Evolutionary conservation across 2,329 filamentous ascomycete species (phyloP).

Genomic region (Xylaria sp.): DNA sequence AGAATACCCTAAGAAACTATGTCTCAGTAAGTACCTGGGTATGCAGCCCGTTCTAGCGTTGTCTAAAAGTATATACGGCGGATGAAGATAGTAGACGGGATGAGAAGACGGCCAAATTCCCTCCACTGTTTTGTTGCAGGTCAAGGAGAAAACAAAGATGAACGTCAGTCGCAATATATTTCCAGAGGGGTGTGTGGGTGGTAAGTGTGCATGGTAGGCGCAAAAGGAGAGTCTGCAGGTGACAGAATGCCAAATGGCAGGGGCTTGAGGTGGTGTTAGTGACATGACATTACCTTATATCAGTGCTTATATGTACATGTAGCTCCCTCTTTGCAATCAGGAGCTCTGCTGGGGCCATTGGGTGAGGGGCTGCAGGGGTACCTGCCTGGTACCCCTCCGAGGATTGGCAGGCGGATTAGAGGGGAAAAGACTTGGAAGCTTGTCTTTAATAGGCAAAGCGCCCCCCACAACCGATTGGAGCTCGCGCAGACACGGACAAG

Average conservation of each 20-base stretch:
- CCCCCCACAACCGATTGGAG: conserved; percentile 31
- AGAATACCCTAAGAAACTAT: conserved; percentile 7
- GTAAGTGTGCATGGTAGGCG: conserved; percentile 30
- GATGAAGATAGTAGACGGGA: not conserved
- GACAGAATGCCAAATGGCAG: conserved; percentile 32
- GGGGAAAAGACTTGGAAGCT: conserved; percentile 16
- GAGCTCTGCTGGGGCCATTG: conserved; percentile 20
- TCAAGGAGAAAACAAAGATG: conserved; percentile 35
- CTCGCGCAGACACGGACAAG: conserved; percentile 12
- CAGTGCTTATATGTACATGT: not conserved
- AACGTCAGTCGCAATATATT: conserved; percentile 39
- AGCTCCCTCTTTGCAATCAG: conserved; percentile 16
- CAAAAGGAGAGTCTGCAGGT: conserved; percentile 32
- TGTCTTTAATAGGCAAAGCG: conserved; percentile 30
- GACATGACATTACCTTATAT: conserved; percentile 8
- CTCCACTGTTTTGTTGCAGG: conserved; percentile 18
- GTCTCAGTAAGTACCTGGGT: not conserved
- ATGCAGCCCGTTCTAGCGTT: conserved; percentile 2
- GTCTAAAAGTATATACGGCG: conserved; percentile 18
- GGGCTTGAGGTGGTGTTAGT: conserved; percentile 27
- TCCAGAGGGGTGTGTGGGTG: conserved; percentile 38
- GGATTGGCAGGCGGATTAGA: conserved; percentile 11
- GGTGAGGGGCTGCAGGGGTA: conserved; percentile 28
- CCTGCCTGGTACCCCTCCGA: conserved; percentile 23
- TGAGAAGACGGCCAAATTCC: conserved; percentile 9